Evolutionary conservation across 495 filamentous ascomycete genomes (phyloP), one percentile per base, ranked within the genome.

Genomic region (Tirmania nivea): DNA sequence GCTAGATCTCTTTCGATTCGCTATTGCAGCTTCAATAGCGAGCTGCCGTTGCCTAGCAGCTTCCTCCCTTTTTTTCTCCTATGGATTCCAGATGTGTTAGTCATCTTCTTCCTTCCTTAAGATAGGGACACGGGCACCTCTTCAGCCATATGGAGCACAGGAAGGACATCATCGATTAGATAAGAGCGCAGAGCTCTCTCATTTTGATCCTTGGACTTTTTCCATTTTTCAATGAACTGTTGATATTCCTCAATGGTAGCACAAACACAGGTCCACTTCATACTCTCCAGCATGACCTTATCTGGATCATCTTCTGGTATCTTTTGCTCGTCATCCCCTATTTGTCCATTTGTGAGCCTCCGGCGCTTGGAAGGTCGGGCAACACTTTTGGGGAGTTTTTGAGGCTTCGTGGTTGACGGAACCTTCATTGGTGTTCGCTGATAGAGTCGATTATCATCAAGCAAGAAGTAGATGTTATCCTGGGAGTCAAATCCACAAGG

Each of bases 361-460:
- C 21, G 48, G 48, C 48, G 48, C 57, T 85, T 87, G 56, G 12
- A 50, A 17, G 16, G 16, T 21, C 16, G n/a, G 5, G 82, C 83
- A 20, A 79, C 78, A 60, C 81, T 85, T 52, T 78, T 90, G 8
- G 83, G 73, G 61, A 35, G 75, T 65, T 34, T 70, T 69, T 7
- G 74, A 71, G 3, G 75, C 71, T 14, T 79, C 17, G 75, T 3
- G 76, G 70, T 2, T 74, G 70, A 52, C 74, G 76, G 39, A 65
- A 60, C 10, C 42, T 34, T 53, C 47, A 35, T 42, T 51, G 88
- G 83, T 48, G 83, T 84, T 53, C 78, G 77, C 52, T 86, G 82
- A 25, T 96, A 97, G 31, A 96, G 71, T 49, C 89, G 77, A 57
- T 94, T 90, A 69, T 97, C 90, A 56, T 97, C 89, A 8, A 97